Evolutionary conservation across 192 early-diverging fungal genomes (phyloP).

Genomic region (Linderina pennispora): DNA sequence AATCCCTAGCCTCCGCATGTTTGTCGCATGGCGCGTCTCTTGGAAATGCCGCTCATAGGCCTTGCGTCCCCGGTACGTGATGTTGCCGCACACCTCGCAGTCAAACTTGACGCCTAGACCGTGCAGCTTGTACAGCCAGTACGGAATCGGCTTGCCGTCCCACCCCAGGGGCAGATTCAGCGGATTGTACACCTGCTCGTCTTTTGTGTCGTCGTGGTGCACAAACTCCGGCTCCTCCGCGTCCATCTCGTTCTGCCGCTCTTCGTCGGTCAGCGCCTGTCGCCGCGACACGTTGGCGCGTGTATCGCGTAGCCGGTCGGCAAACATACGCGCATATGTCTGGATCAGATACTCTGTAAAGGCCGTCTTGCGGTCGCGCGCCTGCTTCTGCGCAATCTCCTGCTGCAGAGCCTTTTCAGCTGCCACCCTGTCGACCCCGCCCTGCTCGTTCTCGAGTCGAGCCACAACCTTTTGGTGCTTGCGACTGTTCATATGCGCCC

Average conservation of each 20-base stretch:
- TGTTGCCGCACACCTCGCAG: conserved; percentile 96
- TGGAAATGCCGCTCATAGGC: conserved; percentile 95
- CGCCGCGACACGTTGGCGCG: conserved; percentile 84
- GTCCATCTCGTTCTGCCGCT: conserved; percentile 66
- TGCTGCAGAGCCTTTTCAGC: conserved; percentile 19
- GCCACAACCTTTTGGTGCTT: conserved; percentile 82
- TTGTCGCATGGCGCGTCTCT: conserved; percentile 92
- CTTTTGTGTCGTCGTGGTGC: conserved; percentile 64
- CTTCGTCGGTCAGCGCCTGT: conserved; percentile 84
- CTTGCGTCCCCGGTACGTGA: conserved; percentile 92
- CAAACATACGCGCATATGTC: conserved; percentile 53
- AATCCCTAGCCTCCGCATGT: conserved; percentile 88
- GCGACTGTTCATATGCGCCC: conserved; percentile 81
- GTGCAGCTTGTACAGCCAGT: conserved; percentile 97
- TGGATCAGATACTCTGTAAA: conserved; percentile 55
- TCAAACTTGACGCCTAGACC: conserved; percentile 90
- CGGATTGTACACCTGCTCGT: conserved; percentile 94
- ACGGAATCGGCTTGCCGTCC: conserved; percentile 99
- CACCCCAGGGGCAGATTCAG: conserved; percentile 92
- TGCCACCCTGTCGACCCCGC: conserved; percentile 13
- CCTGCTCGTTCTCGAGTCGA: conserved; percentile 14
- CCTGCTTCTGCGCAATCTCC: conserved; percentile 38
- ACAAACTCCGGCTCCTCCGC: conserved; percentile 64
- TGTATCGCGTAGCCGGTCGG: conserved; percentile 66
- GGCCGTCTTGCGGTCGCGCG: conserved; percentile 57